Evolutionary conservation across 441 rosid species (phyloP).

Genomic region (Brassica balearica): DNA sequence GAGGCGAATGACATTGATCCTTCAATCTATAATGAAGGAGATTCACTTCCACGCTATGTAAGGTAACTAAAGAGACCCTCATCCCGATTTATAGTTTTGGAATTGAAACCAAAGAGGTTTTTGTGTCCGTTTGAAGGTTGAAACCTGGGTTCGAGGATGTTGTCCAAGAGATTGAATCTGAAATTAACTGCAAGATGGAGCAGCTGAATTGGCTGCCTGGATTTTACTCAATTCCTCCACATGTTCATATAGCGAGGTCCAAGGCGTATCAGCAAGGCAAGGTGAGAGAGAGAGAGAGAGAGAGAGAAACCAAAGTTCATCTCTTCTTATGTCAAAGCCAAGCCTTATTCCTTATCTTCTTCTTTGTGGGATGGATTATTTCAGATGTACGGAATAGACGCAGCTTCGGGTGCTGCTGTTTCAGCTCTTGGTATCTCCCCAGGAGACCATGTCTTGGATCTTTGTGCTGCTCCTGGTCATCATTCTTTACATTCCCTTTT

Average conservation of each 20-base stretch:
- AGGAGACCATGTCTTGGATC: slow-evolving; percentile 94
- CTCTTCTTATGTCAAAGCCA: not conserved
- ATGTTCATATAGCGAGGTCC: slow-evolving; percentile 75
- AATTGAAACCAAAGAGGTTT: not conserved
- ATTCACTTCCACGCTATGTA: slow-evolving; percentile 76
- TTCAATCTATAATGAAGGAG: slow-evolving; percentile 59
- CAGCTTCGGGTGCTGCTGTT: slow-evolving; percentile 94
- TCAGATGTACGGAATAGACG: slow-evolving; percentile 90
- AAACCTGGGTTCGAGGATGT: slow-evolving; percentile 68
- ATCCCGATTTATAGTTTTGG: not conserved
- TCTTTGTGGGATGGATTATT: slow-evolving; percentile 5
- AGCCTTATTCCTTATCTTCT: not conserved
- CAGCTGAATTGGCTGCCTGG: slow-evolving; percentile 74
- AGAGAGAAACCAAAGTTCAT: not conserved
- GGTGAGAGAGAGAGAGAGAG: slow-evolving; percentile 47
- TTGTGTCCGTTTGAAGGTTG: slow-evolving; percentile 51
- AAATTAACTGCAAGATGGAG: slow-evolving; percentile 69
- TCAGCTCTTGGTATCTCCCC: slow-evolving; percentile 61
- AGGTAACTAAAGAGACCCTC: slow-evolving; percentile 50
- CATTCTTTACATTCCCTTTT: not conserved
- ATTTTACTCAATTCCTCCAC: slow-evolving; percentile 77
- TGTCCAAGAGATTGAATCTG: slow-evolving; percentile 62
- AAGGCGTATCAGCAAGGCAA: slow-evolving; percentile 76
- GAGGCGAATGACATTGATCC: slow-evolving; percentile 70
- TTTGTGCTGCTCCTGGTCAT: slow-evolving; percentile 91